A percentile compares a stretch with the other conserved stretches of the same genome.
These are phyloP conservation scores for Chaetomium sp. DNA, from an alignment of 2,329 filamentous ascomycete genomes.

Conservation along the genomic window DNA sequence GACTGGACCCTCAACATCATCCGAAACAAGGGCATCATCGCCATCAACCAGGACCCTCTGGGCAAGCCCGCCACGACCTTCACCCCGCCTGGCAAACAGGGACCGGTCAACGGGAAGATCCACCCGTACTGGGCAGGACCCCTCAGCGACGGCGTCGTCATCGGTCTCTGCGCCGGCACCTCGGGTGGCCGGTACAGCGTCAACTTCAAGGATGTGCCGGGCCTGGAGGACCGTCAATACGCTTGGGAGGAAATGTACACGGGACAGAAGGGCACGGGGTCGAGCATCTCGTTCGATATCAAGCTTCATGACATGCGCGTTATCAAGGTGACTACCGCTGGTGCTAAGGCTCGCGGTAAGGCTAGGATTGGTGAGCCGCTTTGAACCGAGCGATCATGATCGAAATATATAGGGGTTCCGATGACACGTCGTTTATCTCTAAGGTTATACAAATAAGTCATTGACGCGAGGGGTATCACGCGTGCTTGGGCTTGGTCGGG, in stretches of 20 bases:
- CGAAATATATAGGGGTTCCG: no score
- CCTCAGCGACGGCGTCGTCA: slow-evolving; percentile 41
- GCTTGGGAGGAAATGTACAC: slow-evolving; percentile 44
- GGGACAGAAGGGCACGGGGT: slow-evolving; percentile 34
- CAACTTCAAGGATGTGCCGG: slow-evolving; percentile 48
- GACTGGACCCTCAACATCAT: slow-evolving; percentile 30
- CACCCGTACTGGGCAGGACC: slow-evolving; percentile 48
- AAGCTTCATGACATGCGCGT: slow-evolving; percentile 36
- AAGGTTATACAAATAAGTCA: no score
- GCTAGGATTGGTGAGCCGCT: background rate
- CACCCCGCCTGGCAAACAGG: slow-evolving; percentile 38
- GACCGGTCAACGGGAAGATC: slow-evolving; percentile 45
- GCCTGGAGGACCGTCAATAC: slow-evolving; percentile 44
- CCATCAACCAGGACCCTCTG: slow-evolving; percentile 37
- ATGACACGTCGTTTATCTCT: no score
- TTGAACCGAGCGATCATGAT: background rate
- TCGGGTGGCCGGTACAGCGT: slow-evolving; percentile 47
- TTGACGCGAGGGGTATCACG: no score
- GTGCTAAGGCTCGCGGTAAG: background rate
- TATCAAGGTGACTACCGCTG: slow-evolving; percentile 31
- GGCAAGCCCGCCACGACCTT: slow-evolving; percentile 36
- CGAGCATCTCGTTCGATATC: slow-evolving; percentile 32
- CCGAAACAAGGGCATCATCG: slow-evolving; percentile 36
- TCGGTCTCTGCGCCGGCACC: slow-evolving; percentile 44
- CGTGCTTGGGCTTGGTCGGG: no score